Base-by-base conservation (phyloP, 352 stramenopile species). In the Globisporangium parvum region DNA sequence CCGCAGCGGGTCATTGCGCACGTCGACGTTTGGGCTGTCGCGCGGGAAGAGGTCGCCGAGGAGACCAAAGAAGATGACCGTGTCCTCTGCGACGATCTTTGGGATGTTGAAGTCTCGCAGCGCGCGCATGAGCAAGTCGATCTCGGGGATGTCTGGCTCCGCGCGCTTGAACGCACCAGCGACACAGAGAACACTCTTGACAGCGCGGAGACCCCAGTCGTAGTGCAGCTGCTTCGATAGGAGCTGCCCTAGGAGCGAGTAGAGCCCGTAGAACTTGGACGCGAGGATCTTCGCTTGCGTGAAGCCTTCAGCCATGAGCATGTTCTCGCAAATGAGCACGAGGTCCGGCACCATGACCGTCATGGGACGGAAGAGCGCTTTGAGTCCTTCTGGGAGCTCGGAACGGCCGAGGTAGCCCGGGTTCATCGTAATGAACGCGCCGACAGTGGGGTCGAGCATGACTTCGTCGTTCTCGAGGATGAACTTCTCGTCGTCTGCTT, bases 361-460 rank as follows among this genome's bases (percentile, higher is more conserved):
- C 85, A 98, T 98, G 15, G 95, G 93, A 5, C 95, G 84, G 70
- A 98, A 98, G 2, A 98, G 67, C 8, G 92, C 92, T 65, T 98
- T 98, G 9, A 98, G 70, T 31, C 91, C 93, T 79, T 98, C 94
- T 6, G 95, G 94, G 6, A 98, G 75, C 62, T 98, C 94, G 0
- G 86, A 97, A 17, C 94, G 88, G 42, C 94, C 94, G 21, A 98
- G 70, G 65, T 98, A 98, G 15, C 93, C 95, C 3, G 95, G 95
- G 65, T 98, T 98, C 95, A 98, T 98, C 17, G 95, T 98, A 60
- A 98, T 98, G 65, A 97, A 98, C 9, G 90, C 93, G 37, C 95
- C 95, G 49, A 96, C 95, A 0, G 86, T 93, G 8, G 91, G 88
- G 64, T 98, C 92, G 4, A 98, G 66, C 53, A 73, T 84, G 15